A percentile compares a stretch with the other conserved stretches of the same genome.
Conservation (phyloP, 345 rosid genomes). For the Anacardium occidentale region DNA sequence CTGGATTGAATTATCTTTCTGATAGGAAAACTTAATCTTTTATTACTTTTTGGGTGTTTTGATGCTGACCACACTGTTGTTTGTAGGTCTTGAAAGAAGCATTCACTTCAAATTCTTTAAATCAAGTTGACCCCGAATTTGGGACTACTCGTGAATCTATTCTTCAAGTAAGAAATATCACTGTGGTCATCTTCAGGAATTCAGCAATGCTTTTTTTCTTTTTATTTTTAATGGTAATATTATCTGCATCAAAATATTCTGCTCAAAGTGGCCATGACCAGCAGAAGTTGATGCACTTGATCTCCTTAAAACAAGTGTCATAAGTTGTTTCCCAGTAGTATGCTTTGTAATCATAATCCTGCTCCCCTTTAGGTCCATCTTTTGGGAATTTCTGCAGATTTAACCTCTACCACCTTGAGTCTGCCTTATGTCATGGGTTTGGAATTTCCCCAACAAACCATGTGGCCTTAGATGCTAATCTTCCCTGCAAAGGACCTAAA, state of each 20-base stretch:
- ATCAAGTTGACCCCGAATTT: constrained; percentile 54
- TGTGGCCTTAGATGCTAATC: too few relatives aligned
- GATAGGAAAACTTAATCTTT: background rate
- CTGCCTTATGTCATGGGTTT: background rate
- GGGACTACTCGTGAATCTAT: constrained; percentile 64
- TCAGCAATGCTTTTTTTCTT: background rate
- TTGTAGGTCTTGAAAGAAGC: constrained; percentile 54
- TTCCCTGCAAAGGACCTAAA: too few relatives aligned
- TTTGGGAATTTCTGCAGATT: background rate
- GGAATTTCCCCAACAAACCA: too few relatives aligned
- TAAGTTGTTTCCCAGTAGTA: background rate
- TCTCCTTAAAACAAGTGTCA: background rate
- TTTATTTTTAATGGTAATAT: background rate
- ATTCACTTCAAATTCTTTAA: constrained; percentile 44
- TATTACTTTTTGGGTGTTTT: constrained; percentile 5
- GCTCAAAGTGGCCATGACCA: background rate
- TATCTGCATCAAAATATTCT: background rate
- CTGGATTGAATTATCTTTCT: constrained; percentile 6
- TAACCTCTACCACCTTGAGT: background rate
- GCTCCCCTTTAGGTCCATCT: background rate
- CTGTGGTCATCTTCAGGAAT: background rate
- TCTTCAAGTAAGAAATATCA: constrained; percentile 58
- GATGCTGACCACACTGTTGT: constrained; percentile 22
- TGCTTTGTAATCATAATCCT: background rate
- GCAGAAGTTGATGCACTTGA: background rate